Conservation (phyloP, 805 yeast species). For the Saturnispora diversa region DNA sequence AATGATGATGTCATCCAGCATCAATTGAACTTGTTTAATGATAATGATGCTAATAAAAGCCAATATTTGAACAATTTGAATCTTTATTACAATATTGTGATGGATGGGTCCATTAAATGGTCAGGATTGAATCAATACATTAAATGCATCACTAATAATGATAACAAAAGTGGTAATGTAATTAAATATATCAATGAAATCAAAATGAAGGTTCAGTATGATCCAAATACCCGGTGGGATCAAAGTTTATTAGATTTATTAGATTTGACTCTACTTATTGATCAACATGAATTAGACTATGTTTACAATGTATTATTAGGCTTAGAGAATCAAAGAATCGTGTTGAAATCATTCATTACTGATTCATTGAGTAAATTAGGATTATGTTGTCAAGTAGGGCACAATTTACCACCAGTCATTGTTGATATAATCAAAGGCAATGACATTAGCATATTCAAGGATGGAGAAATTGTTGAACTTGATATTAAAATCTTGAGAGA, state of each 20-base stretch:
- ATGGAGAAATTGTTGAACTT: neutral
- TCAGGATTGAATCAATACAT: constrained; percentile 1
- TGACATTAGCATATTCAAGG: neutral
- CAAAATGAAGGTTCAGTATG: neutral
- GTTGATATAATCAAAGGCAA: neutral
- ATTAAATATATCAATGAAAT: neutral
- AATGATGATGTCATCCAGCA: neutral
- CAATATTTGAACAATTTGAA: neutral
- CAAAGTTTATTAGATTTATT: constrained; percentile 1
- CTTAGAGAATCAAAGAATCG: neutral
- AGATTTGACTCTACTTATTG: constrained; percentile 6
- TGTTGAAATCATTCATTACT: constrained; percentile 2
- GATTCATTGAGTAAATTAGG: neutral
- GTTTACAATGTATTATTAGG: neutral
- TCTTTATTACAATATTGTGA: neutral
- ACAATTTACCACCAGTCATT: neutral
- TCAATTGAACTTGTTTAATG: neutral
- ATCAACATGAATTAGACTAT: constrained; percentile 8
- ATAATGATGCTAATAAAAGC: neutral
- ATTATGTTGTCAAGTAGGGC: constrained; percentile 3
- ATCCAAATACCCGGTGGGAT: neutral
- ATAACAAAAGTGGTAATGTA: constrained; percentile 6
- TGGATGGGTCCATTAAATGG: neutral
- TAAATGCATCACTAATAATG: neutral
- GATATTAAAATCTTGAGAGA: constrained; percentile 3